A percentile compares a stretch with the other conserved stretches of the same genome.
Conservation (phyloP, 2,329 filamentous ascomycete genomes). For the Ophiostoma ulmi region DNA sequence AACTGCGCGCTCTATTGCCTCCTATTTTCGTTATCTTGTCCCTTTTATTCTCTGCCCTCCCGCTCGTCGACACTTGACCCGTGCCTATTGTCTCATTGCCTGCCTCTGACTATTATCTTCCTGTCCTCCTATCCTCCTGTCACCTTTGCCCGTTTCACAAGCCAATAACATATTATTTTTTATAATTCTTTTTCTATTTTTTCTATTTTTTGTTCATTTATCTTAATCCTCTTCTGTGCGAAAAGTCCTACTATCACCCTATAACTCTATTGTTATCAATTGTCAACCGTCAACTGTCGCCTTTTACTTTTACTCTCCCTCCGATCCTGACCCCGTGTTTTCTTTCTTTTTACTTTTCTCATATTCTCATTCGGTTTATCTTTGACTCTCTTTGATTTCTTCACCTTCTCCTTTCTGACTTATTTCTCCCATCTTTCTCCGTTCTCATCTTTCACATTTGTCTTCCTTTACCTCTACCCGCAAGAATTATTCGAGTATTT, state of each 20-base stretch:
- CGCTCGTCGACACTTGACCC: neutral
- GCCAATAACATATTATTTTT: neutral
- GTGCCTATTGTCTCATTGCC: neutral
- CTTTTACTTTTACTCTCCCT: neutral
- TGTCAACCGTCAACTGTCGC: neutral
- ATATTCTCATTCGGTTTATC: neutral
- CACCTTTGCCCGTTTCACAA: neutral
- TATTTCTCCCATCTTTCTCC: neutral
- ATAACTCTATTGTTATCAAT: neutral
- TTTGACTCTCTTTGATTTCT: neutral
- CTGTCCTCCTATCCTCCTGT: neutral
- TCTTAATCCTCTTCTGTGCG: neutral
- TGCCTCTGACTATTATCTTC: neutral
- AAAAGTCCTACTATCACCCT: neutral
- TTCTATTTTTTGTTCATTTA: neutral
- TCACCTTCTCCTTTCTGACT: neutral
- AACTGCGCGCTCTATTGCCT: neutral
- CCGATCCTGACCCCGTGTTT: neutral
- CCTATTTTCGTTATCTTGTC: neutral
- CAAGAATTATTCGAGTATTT: neutral
- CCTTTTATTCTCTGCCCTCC: neutral
- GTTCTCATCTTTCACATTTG: neutral
- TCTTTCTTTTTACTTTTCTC: too few species aligned
- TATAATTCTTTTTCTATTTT: neutral
- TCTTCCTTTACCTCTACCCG: neutral